phyloP scores from a whole-genome alignment of 2,329 filamentous ascomycete species.

The Fragosphaeria purpurea region DNA sequence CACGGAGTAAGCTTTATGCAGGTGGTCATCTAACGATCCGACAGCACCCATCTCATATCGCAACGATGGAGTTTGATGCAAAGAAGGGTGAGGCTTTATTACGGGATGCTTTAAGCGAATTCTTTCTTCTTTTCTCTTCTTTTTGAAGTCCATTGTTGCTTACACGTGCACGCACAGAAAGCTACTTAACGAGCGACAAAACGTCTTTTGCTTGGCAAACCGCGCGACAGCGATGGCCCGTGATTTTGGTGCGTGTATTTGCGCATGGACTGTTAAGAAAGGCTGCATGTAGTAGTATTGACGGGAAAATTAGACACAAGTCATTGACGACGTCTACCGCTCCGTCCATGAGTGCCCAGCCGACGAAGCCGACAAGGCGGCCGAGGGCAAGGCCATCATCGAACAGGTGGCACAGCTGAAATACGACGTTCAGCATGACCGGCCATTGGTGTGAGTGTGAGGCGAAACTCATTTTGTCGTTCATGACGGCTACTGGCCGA shows the following conservation, averaged over 20 bases:
- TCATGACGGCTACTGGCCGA: neutral
- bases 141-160: too few relatives aligned
- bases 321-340: constrained; percentile 89
- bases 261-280: too few relatives aligned
- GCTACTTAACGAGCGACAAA: constrained; percentile 66
- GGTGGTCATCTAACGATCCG: too few relatives aligned
- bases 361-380: constrained; percentile 46
- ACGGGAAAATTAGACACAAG: constrained; percentile 55
- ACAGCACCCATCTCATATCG: too few relatives aligned
- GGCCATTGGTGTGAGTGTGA: constrained; percentile 39
- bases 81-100: constrained; percentile 51
- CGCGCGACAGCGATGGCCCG: constrained; percentile 79
- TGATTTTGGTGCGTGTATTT: constrained; percentile 61
- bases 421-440: constrained; percentile 89
- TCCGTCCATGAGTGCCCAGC: constrained; percentile 51
- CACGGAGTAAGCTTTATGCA: too few relatives aligned
- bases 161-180: too few relatives aligned
- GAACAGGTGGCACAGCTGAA: constrained; percentile 73
- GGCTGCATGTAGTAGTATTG: neutral
- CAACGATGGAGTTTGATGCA: constrained; percentile 61
- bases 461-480: neutral
- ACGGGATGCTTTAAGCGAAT: too few relatives aligned
- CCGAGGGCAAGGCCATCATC: constrained; percentile 80
- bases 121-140: constrained; percentile 2
- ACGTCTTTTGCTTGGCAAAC: constrained; percentile 82